Evolutionary conservation across 805 yeast species (phyloP), one percentile per base, ranked within the genome.

Genomic region (Wilhelminamyces savonicus): DNA sequence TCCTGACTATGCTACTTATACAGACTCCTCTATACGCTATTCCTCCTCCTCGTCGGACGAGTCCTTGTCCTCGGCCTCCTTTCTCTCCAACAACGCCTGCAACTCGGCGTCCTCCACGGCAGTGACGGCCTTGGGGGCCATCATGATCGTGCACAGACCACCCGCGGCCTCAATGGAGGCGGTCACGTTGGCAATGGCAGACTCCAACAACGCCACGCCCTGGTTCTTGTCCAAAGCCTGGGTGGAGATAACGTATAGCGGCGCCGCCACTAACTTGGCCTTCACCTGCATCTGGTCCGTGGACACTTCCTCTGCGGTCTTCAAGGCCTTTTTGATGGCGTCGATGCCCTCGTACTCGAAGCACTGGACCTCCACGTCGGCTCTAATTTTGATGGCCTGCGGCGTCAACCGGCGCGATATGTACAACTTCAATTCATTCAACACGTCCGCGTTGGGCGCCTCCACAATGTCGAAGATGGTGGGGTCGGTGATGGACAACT

Each of bases 101-200:
- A 92, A 76, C 65, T 88, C 97, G 37, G 96, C 97, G 59, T 92
- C 98, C 59, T 92, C 98, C 37, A 92, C 84, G 37, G 95, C 97
- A 34, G 97, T 87, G 44, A 92, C 97, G 24, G 97, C 97, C 76
- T 88, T 90, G 54, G 98, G 97, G 48, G 94, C 90, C 97, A 90
- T 90, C 31, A 94, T 87, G 41, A 90, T 82, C 44, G 83, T 85
- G 58, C 95, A 82, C 35, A 76, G 74, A 53, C 98, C 98, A 31
- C 86, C 95, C 32, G 75, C 71, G 13, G 71, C 66, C 37, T 71
- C 72, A 49, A 92, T 87, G 28, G 78, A 69, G 46, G 73, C 75
- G 36, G 74, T 71, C 40, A 92, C 82, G 45, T 71, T 77, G 42
- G 73, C 82, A 42, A 92, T 85, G 28, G 97, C 95, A 44, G 72